Conservation (phyloP, 176 grass and related monocot species). For the Puya raimondii region DNA sequence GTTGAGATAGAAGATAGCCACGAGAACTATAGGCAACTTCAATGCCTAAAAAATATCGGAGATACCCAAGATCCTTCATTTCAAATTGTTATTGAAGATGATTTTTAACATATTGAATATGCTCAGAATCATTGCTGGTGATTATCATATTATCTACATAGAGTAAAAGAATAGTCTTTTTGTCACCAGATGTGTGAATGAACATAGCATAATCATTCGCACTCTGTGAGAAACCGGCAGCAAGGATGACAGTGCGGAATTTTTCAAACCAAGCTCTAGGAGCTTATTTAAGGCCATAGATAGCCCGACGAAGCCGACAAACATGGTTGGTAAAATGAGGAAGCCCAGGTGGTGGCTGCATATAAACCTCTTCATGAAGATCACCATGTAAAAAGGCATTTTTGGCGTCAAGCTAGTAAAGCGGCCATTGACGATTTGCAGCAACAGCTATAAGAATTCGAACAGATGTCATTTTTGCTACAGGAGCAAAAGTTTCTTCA, state of each 20-base stretch:
- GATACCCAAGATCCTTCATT: background rate
- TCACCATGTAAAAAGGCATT: too few relatives aligned
- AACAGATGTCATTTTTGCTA: background rate
- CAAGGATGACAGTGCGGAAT: background rate
- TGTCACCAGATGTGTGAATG: background rate
- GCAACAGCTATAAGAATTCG: background rate
- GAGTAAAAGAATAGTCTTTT: background rate
- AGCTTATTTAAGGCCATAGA: background rate
- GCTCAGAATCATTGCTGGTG: background rate
- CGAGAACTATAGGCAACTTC: background rate
- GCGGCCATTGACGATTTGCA: background rate
- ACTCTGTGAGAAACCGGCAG: background rate
- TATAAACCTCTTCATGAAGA: background rate
- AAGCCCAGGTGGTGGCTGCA: background rate
- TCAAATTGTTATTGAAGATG: background rate
- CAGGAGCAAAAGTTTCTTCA: background rate
- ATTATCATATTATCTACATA: background rate
- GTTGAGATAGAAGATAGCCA: background rate
- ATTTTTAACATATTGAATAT: background rate
- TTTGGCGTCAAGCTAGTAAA: background rate
- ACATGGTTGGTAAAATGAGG: background rate
- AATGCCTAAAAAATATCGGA: background rate
- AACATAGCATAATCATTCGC: background rate
- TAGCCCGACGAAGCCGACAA: background rate
- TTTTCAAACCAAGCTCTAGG: background rate